phyloP scores from a whole-genome alignment of 352 stramenopile genomes.

The Phytopythium oedochilum region DNA sequence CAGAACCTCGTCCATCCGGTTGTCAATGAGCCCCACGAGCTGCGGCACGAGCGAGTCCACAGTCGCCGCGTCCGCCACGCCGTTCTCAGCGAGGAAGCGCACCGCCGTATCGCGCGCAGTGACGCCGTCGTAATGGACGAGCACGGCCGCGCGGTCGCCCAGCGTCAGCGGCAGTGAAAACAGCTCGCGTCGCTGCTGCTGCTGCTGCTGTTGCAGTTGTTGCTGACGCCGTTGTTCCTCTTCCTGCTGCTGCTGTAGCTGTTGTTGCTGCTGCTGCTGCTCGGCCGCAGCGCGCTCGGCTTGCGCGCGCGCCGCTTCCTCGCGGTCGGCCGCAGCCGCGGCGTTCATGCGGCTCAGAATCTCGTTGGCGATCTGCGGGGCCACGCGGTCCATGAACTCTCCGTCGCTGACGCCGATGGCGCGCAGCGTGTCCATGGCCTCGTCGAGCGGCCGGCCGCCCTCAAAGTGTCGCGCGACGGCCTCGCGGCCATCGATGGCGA shows the following conservation, averaged over 20 bases:
- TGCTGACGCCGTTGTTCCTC: constrained; percentile 2
- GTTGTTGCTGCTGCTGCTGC: background rate
- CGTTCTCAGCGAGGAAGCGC: constrained; percentile 57
- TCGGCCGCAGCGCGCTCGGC: background rate
- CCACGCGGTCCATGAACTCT: constrained; percentile 44
- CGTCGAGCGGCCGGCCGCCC: constrained; percentile 42
- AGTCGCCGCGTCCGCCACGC: constrained; percentile 31
- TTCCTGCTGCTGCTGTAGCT: background rate
- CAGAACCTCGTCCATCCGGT: constrained; percentile 34
- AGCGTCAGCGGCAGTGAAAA: constrained; percentile 69
- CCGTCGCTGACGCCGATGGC: constrained; percentile 38
- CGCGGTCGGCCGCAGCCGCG: background rate
- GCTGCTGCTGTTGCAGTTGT: constrained; percentile 9
- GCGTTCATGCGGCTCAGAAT: constrained; percentile 49
- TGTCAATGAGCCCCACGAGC: constrained; percentile 56
- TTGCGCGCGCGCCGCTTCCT: background rate
- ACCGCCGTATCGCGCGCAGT: constrained; percentile 53
- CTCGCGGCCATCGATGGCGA: constrained; percentile 47
- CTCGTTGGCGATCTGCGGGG: constrained; percentile 53
- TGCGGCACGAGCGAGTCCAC: constrained; percentile 42
- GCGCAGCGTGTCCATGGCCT: constrained; percentile 46
- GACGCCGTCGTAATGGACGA: constrained; percentile 63
- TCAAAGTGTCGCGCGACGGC: constrained; percentile 69
- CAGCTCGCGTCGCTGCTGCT: constrained; percentile 28
- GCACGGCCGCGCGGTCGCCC: constrained; percentile 33